Evolutionary conservation across 2,329 filamentous ascomycete genomes (phyloP).

Genomic region (Calonectria henricotiae): DNA sequence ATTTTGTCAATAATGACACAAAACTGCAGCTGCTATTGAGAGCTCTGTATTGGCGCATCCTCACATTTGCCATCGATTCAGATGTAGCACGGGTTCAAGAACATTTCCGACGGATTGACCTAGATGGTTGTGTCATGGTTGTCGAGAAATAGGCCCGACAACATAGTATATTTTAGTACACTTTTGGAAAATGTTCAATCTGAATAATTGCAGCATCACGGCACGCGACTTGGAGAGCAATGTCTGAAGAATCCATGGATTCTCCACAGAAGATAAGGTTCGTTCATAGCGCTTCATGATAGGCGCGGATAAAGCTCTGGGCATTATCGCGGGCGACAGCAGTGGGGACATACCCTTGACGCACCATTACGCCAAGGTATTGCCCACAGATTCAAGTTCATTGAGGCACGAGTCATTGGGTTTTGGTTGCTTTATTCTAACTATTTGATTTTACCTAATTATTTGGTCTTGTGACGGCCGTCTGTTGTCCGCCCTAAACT

Average conservation of each 20-base stretch:
- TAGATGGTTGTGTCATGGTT: neutral
- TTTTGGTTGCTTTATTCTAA: neutral
- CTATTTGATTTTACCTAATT: neutral
- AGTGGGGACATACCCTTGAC: slow-evolving; percentile 5
- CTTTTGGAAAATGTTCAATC: neutral
- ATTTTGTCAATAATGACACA: neutral
- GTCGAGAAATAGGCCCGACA: neutral
- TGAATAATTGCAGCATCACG: neutral
- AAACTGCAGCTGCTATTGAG: slow-evolving; percentile 20
- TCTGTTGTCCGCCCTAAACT: slow-evolving; percentile 16
- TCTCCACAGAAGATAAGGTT: neutral
- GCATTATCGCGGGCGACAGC: slow-evolving; percentile 1
- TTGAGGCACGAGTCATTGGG: slow-evolving; percentile 16
- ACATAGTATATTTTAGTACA: too few species aligned
- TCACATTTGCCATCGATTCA: slow-evolving; percentile 36
- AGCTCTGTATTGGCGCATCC: slow-evolving; percentile 37
- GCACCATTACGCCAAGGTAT: neutral
- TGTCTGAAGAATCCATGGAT: neutral
- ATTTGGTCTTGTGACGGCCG: slow-evolving; percentile 5
- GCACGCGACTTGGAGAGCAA: neutral
- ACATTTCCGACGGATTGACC: slow-evolving; percentile 13
- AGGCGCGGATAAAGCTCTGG: slow-evolving; percentile 11
- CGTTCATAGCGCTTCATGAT: neutral
- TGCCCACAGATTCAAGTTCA: neutral
- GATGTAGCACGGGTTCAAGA: slow-evolving; percentile 30